Percentiles rank a stretch among this genome's conserved stretches.
Evolutionary conservation across 1,284 basidiomycete species (phyloP).

Genomic region (Stygiomarasmius scandens): DNA sequence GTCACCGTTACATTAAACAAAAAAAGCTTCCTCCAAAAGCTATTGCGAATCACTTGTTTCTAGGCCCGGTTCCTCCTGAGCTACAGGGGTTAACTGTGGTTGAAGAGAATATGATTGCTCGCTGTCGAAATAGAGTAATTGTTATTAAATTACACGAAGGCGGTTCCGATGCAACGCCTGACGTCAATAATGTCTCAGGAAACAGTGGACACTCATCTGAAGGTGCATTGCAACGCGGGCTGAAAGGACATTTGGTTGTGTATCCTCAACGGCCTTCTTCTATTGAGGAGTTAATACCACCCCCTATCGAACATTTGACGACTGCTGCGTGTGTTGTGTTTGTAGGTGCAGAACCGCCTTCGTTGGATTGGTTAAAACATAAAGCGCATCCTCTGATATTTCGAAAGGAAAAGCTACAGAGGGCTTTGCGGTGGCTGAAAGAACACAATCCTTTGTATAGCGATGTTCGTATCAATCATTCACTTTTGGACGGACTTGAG

Average conservation of each 20-base stretch:
- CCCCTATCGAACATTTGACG: constrained; percentile 28
- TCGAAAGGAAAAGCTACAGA: neutral
- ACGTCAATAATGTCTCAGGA: too few species aligned
- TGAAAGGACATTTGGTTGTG: constrained; percentile 9
- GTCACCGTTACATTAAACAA: neutral
- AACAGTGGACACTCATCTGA: too few species aligned
- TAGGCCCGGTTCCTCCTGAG: constrained; percentile 2
- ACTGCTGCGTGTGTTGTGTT: constrained; percentile 38
- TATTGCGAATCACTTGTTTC: neutral
- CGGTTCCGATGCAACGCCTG: too few species aligned
- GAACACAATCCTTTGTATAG: constrained; percentile 33
- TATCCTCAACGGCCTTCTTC: constrained; percentile 5
- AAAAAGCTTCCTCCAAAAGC: neutral
- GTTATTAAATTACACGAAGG: neutral
- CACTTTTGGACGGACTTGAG: constrained; percentile 19
- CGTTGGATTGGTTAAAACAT: constrained; percentile 30
- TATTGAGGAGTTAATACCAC: constrained; percentile 31
- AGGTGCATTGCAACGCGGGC: constrained; percentile 5
- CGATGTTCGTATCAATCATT: constrained; percentile 30
- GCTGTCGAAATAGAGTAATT: neutral
- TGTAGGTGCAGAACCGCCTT: constrained; percentile 30
- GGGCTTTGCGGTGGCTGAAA: constrained; percentile 36
- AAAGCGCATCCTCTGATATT: constrained; percentile 32
- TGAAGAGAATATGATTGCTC: constrained; percentile 10
- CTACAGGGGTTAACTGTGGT: constrained; percentile 1